Percentiles rank a stretch among this genome's conserved stretches.
These are phyloP conservation scores for Saturnispora halmiae DNA, from an alignment of 805 yeast genomes.

Conservation along the genomic window DNA sequence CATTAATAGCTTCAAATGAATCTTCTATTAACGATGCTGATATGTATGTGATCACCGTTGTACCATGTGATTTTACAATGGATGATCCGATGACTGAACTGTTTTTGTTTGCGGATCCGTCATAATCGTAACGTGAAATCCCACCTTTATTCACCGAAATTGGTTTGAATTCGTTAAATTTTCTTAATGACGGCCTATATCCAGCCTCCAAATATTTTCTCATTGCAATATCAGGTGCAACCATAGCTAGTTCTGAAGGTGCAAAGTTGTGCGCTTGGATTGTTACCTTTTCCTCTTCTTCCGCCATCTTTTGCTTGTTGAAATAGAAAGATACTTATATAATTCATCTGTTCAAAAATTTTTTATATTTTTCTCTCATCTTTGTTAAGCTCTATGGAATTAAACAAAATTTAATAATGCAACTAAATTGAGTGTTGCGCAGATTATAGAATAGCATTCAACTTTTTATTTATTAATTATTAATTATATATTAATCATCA, in stretches of 20 bases:
- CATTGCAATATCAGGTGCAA: slow-evolving; percentile 78
- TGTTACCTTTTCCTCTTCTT: slow-evolving; percentile 7
- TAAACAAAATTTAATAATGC: too few relatives aligned
- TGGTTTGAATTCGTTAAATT: slow-evolving; percentile 62
- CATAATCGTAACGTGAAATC: slow-evolving; percentile 25
- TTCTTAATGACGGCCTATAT: slow-evolving; percentile 65
- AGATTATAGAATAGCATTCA: too few relatives aligned
- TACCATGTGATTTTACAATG: slow-evolving; percentile 59
- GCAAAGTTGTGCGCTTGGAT: slow-evolving; percentile 53
- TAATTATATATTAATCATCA: too few relatives aligned
- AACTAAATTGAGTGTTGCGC: too few relatives aligned
- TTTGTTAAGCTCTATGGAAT: too few relatives aligned
- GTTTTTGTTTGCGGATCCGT: slow-evolving; percentile 15
- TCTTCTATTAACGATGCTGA: slow-evolving; percentile 60
- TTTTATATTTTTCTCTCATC: too few relatives aligned
- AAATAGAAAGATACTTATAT: neutral
- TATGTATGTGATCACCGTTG: slow-evolving; percentile 63
- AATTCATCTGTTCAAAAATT: too few relatives aligned
- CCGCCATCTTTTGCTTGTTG: slow-evolving; percentile 7
- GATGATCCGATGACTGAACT: slow-evolving; percentile 53
- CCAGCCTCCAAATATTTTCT: slow-evolving; percentile 71
- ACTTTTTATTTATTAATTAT: too few relatives aligned
- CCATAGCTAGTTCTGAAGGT: slow-evolving; percentile 71
- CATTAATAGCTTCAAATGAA: slow-evolving; percentile 35
- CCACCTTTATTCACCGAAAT: slow-evolving; percentile 36